Evolutionary conservation across 73 alveolate species (phyloP).

Genomic region (Tetrahymena thermophila): DNA sequence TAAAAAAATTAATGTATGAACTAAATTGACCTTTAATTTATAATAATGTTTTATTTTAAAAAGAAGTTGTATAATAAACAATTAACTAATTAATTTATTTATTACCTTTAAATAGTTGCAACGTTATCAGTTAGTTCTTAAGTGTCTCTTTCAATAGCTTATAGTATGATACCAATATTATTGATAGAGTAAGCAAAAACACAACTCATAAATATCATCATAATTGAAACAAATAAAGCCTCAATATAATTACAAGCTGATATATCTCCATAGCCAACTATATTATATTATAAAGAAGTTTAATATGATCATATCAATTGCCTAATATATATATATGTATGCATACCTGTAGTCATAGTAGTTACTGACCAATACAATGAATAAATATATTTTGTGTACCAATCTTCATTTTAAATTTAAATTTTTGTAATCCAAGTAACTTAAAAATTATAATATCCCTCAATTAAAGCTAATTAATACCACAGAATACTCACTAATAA

Average conservation of each 20-base stretch:
- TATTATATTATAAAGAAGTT: too few relatives aligned
- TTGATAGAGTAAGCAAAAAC: constrained; percentile 43
- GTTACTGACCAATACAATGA: neutral
- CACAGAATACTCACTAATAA: neutral
- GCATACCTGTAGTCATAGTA: neutral
- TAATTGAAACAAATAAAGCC: constrained; percentile 48
- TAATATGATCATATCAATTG: too few relatives aligned
- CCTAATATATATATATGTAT: neutral
- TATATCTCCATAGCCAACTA: constrained; percentile 89
- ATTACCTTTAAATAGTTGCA: neutral
- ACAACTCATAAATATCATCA: constrained; percentile 66
- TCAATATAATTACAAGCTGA: constrained; percentile 61
- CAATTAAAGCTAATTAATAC: neutral
- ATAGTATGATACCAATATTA: constrained; percentile 26
- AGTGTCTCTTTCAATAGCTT: constrained; percentile 3
- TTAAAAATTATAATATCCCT: neutral
- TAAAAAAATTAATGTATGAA: too few relatives aligned
- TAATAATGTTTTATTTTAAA: too few relatives aligned
- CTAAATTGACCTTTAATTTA: too few relatives aligned
- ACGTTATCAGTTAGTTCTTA: neutral
- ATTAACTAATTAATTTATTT: too few relatives aligned
- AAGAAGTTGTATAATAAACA: too few relatives aligned
- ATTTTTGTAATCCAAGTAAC: neutral
- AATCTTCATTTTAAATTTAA: neutral
- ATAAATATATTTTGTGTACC: neutral